Conservation (phyloP, 2,329 filamentous ascomycete genomes). For the Colletotrichum eremochloae region DNA sequence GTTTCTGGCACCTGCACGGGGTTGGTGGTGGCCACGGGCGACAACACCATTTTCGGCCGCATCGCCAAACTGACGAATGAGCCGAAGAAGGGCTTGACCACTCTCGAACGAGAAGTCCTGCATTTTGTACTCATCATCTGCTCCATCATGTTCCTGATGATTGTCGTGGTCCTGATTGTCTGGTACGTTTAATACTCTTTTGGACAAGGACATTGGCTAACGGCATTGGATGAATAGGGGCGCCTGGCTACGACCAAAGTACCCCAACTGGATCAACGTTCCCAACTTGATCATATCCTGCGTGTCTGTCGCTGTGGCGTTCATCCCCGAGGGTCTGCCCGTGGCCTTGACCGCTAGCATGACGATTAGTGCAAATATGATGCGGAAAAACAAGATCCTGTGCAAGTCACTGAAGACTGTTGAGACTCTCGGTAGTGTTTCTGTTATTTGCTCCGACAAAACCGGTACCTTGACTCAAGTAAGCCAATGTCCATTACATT, state of each 20-base stretch:
- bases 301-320: conserved; percentile 79
- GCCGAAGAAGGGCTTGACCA: conserved; percentile 76
- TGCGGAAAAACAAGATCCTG: conserved; percentile 81
- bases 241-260: conserved; percentile 74
- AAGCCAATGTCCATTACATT: conserved; percentile 39
- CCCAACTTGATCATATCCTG: conserved; percentile 79
- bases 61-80: conserved; percentile 80
- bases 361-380: conserved; percentile 82
- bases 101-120: conserved; percentile 79
- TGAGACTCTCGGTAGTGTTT: conserved; percentile 80
- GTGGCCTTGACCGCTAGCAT: conserved; percentile 78
- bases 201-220: not conserved
- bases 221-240: conserved; percentile 60
- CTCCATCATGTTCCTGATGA: conserved; percentile 74
- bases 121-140: conserved; percentile 81
- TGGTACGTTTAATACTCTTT: conserved; percentile 68
- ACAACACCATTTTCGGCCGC: conserved; percentile 80
- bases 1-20: conserved; percentile 76
- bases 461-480: conserved; percentile 77
- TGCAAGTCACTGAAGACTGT: conserved; percentile 86
- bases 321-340: conserved; percentile 81
- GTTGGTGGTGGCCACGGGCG: conserved; percentile 79
- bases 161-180: conserved; percentile 73
- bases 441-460: conserved; percentile 82
- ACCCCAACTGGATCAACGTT: conserved; percentile 80